Evolutionary conservation across 2,329 filamentous ascomycete species (phyloP).

Genomic region (Xylaria sp.): DNA sequence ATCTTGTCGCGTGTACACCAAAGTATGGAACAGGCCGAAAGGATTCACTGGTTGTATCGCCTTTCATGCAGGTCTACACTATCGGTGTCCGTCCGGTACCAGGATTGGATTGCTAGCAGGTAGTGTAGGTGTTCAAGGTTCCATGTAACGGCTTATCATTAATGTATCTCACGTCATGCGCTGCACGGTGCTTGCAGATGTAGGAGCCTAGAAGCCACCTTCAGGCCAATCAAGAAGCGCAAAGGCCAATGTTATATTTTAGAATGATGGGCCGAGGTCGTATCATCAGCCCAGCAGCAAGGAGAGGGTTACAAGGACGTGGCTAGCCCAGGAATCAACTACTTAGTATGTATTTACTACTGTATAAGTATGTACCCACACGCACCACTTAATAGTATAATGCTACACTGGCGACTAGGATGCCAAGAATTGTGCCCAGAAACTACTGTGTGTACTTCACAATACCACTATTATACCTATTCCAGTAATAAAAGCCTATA

Average conservation of each 20-base stretch:
- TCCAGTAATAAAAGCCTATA: no score
- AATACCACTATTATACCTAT: no score
- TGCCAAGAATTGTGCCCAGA: no score
- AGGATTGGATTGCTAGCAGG: no score
- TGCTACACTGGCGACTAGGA: no score
- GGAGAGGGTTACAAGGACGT: conserved; percentile 1
- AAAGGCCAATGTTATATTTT: background rate
- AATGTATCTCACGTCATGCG: conserved; percentile 1
- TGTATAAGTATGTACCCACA: no score
- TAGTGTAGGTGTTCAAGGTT: background rate
- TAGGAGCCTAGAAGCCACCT: background rate
- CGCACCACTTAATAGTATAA: no score
- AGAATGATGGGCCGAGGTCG: background rate
- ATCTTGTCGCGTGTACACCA: no score
- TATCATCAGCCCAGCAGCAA: background rate
- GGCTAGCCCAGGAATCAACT: background rate
- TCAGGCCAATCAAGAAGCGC: background rate
- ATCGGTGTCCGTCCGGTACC: conserved; percentile 1
- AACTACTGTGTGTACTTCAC: no score
- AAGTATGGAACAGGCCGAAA: background rate
- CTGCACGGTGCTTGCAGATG: conserved; percentile 1
- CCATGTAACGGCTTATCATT: background rate
- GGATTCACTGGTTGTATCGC: background rate
- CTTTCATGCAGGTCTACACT: background rate
- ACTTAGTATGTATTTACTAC: no score